Base-by-base conservation (phyloP, 192 early-diverging fungal species). In the Bifiguratus adelaidae region DNA sequence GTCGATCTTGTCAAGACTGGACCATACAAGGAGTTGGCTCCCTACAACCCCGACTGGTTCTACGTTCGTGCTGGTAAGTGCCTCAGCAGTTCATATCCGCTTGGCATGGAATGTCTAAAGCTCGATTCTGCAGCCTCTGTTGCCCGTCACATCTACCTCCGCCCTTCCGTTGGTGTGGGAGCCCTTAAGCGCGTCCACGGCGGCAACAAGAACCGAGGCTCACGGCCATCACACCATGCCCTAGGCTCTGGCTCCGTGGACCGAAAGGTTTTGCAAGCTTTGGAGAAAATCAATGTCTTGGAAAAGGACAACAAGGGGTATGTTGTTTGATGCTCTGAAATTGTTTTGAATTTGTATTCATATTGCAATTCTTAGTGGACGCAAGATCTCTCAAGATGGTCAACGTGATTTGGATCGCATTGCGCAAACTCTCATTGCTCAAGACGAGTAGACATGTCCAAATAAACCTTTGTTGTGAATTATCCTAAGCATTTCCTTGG, bases 321-420 rank as follows among this genome's bases (percentile, higher is more conserved):
- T 34, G 68, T 33, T 32, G n/a, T n/a, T n/a, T n/a, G n/a, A n/a
- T n/a, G n/a, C n/a, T n/a, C n/a, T n/a, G n/a, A n/a, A n/a, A n/a
- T n/a, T n/a, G n/a, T n/a, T n/a, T n/a, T n/a, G n/a, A n/a, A n/a
- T n/a, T n/a, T n/a, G n/a, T n/a, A n/a, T n/a, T n/a, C n/a, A n/a
- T n/a, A n/a, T n/a, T n/a, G n/a, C n/a, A n/a, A 33, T n/a, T n/a
- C 32, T 8, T 52, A 85, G 90, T 78, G 95, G 95, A 53, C 91
- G 95, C 69, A 78, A 73, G 66, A 92, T 99, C 75, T 85, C 94
- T 67, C 78, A 81, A 47, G 86, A 89, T 58, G 95, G 95, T 45
- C 94, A 92, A 75, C 92, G 94, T 77, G 94, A 97, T 77, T 81
- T 99, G 65, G 95, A 99, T 78, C 90, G 92, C 63, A 95, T 95